Evolutionary conservation across 2,329 filamentous ascomycete species (phyloP), one percentile per base, ranked within the genome.

Genomic region (Aciculosporium take): DNA sequence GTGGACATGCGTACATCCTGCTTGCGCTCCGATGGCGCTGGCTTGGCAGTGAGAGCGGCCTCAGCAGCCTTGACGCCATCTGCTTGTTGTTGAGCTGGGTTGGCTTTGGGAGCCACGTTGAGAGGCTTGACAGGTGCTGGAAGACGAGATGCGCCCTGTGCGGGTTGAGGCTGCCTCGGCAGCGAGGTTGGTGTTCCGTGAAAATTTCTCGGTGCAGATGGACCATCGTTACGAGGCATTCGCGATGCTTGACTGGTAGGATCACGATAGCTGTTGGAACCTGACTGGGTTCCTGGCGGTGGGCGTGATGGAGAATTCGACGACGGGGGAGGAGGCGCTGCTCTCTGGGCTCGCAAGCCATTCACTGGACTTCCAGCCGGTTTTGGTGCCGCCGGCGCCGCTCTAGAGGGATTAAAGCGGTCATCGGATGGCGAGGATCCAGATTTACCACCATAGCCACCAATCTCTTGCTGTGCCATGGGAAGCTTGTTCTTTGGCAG

Each of bases 1-100:
- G 84, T 93, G 29, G 89, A 96, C 87, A 98, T 95, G 56, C 91
- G 86, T 37, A 91, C 86, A 63, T 95, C 91, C 64, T 94, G 88
- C 62, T 84, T 79, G 46, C 84, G 79, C 53, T 87, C 79, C 24
- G 78, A 62, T 3, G 79, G 62, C 21, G 76, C 58, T 34, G 84
- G 81, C 64, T 94, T 91, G 54, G 89, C 81, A 13, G 84, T 89
- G 42, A 96, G 72, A 8, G 87, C 87, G 40, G 82, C 81, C 60
- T 96, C 88, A 4, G 89, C 88, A 53, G 88, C 84, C 66, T 91
- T 93, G 50, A 94, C 77, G 24, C 81, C 72, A 55, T 91, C 84
- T 44, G 49, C 66, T 51, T 66, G 53, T 51, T 66, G 53, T 50
- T 68, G 56, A 29, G 59, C 51, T 47, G 65, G 63, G 43, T 55